Evolutionary conservation across 768 basidiomycete species (phyloP), one percentile per base, ranked within the genome.

Genomic region (Lyophyllum atratum): DNA sequence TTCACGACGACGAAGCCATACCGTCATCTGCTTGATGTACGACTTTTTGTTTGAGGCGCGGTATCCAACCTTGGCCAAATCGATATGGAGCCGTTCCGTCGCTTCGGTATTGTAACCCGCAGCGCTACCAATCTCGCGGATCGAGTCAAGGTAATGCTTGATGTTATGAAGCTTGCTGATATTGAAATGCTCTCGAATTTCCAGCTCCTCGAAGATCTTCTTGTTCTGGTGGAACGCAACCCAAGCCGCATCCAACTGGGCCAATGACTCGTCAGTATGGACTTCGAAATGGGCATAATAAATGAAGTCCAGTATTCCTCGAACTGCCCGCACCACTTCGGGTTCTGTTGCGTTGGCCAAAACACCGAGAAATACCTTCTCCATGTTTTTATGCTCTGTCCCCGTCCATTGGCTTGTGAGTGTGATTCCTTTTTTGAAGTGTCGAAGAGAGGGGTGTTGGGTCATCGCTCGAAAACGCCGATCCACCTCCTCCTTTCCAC

Each of bases 381-480:
- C 57, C 59, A 72, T 67, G 25, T 59, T 60, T 48, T 72, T 71
- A 55, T 72, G 68, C 61, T 77, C 72, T 0, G 59, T 68, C 1
- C 75, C 76, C 0, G 73, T 76, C 72, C 72, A 75, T 55, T 76
- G 74, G 12, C 67, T 65, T 1, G 77, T 59, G 0, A 55, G 34
- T 3, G 69, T 71, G 21, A 78, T 74, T 15, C 79, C 79, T 10
- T 72, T 73, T 39, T 68, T 70, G 70, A 82, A 80, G 48, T 77
- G 74, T 0, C 74, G 71, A 0, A 80, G 63, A 9, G 39, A 28
- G 1, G 2, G 57, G 33, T 25, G 54, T 1, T 14, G 53, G 0
- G 66, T 52, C 67, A 75, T 69, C 2, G 61, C 52, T 28, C 60
- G 58, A 61, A 73, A 72, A 0, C 71, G 64, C 0, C 37, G 42